Percentiles rank a stretch among this genome's conserved stretches.
These are phyloP conservation scores for Ophiosphaerella narmari DNA, from an alignment of 2,329 filamentous ascomycete species.

Conservation along the genomic window DNA sequence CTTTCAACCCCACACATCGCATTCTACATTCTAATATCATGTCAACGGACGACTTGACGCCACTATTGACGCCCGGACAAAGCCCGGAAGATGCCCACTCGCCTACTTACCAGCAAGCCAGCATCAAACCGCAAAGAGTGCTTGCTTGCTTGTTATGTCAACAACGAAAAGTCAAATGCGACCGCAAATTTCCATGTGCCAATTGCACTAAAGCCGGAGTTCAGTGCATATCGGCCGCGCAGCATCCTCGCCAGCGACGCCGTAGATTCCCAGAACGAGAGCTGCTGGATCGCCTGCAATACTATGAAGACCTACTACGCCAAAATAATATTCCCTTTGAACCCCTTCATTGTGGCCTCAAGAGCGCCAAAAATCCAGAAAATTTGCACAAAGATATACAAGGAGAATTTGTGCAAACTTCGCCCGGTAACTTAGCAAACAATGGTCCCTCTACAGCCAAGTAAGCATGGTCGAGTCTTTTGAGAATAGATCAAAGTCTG, in stretches of 20 bases:
- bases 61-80: constrained; percentile 9
- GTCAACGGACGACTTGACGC: constrained; percentile 9
- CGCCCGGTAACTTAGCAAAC: background rate
- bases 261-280: constrained; percentile 71
- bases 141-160: constrained; percentile 73
- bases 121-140: constrained; percentile 44
- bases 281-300: constrained; percentile 69
- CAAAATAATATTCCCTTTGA: constrained; percentile 73
- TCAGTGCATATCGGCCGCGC: constrained; percentile 46
- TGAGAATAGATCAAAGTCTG: constrained; percentile 10
- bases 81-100: constrained; percentile 1
- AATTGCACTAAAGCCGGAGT: constrained; percentile 36
- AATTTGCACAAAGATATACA: no score
- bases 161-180: constrained; percentile 51
- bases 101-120: constrained; percentile 2
- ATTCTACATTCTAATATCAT: constrained; percentile 3
- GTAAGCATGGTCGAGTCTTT: background rate
- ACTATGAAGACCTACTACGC: constrained; percentile 69
- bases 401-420: background rate
- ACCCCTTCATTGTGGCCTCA: constrained; percentile 53
- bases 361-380: constrained; percentile 1
- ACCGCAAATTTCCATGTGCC: constrained; percentile 43
- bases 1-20: background rate
- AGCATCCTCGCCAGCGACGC: constrained; percentile 61
- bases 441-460: background rate